Base-by-base conservation (phyloP, 495 filamentous ascomycete species). In the Diplogelasinospora grovesii region DNA sequence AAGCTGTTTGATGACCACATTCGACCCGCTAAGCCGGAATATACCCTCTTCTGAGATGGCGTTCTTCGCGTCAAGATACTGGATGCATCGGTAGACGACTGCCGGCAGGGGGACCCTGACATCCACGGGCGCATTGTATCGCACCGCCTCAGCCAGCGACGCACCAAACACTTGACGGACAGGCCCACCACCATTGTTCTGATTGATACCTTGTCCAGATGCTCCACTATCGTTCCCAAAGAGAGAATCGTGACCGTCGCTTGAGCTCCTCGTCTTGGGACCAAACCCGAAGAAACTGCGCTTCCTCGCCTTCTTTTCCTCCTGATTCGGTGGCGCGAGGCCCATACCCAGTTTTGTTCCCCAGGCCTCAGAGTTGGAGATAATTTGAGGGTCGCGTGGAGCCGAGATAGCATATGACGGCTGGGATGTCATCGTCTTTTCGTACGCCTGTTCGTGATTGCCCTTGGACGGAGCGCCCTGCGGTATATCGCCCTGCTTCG, bases 21-120 rank as follows among this genome's bases (percentile, higher is more conserved):
- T 96, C 0, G 90, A 95, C 18, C 92, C 92, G 49, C 87, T 96
- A 36, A 98, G 68, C 20, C 92, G 81, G 73, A 98, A 98, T 18
- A 98, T 96, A 25, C 92, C 92, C 61, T 98, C 92, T 59, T 98
- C 92, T 15, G 64, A 70, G 13, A 82, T 74, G 26, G 90, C 93
- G 39, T 83, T 78, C 64, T 94, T 88, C 10, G 79, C 73, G 35
- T 85, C 81, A 18, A 98, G 73, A 59, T 95, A 98, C 57, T 97
- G 87, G 46, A 98, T 84, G 52, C 89, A 96, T 30, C 92, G 84
- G 66, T 94, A 97, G 28, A 96, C 89, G 1, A 97, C 92, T n/a
- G 93, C 86, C 6, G 92, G 92, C 23, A 98, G 68, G 32, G 82
- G 78, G 14, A 83, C 78, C 36, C 69, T 69, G 14, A 85, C 66